A percentile compares a stretch with the other conserved stretches of the same genome.
These are phyloP conservation scores for Pyricularia sp. DNA, from an alignment of 2,329 filamentous ascomycete genomes.

Conservation along the genomic window DNA sequence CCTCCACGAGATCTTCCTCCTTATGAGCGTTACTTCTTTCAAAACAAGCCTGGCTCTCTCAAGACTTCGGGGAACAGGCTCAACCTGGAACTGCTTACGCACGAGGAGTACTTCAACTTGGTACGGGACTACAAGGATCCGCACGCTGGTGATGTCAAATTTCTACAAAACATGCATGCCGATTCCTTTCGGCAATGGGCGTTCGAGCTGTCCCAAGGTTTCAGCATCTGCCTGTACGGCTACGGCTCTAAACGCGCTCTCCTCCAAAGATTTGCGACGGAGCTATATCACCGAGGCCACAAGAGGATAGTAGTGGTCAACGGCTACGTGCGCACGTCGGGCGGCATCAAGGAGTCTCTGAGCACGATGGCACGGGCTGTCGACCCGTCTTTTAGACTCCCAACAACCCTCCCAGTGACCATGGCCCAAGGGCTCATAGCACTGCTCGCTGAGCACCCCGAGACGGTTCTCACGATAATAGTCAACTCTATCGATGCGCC, in stretches of 20 bases:
- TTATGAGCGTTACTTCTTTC: constrained; percentile 88
- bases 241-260: constrained; percentile 82
- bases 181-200: constrained; percentile 85
- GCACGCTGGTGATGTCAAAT: constrained; percentile 60
- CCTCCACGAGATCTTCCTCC: constrained; percentile 75
- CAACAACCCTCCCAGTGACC: constrained; percentile 50
- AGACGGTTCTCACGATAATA: constrained; percentile 52
- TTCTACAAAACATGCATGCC: constrained; percentile 65
- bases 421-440: constrained; percentile 59
- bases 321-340: constrained; percentile 58
- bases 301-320: constrained; percentile 72
- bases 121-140: constrained; percentile 56
- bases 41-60: constrained; percentile 71
- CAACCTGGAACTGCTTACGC: constrained; percentile 66
- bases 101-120: constrained; percentile 81
- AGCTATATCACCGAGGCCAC: constrained; percentile 47
- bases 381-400: constrained; percentile 35
- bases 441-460: constrained; percentile 37
- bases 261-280: constrained; percentile 64
- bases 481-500: constrained; percentile 82
- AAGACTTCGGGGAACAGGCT: constrained; percentile 87
- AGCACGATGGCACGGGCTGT: constrained; percentile 58
- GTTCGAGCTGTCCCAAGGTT: constrained; percentile 80
- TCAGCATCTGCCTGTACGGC: constrained; percentile 85
- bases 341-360: constrained; percentile 44